A percentile compares a stretch with the other conserved stretches of the same genome.
phyloP scores from a whole-genome alignment of 2,329 filamentous ascomycete genomes.

The Calonectria pteridis region DNA sequence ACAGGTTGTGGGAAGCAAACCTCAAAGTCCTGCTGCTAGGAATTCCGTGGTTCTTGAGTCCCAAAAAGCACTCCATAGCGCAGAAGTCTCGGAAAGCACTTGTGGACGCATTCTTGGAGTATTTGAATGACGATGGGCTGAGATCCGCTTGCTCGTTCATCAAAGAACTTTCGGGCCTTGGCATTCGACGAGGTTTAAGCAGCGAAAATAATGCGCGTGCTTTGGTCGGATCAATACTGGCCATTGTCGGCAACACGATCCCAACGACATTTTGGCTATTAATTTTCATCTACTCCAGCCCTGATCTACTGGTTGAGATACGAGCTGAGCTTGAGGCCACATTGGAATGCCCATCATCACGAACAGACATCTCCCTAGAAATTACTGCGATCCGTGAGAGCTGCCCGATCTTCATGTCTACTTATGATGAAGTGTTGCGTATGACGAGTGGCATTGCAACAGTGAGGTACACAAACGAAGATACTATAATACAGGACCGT shows the following conservation, averaged over 20 bases:
- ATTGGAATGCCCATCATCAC: not conserved
- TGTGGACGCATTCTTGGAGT: conserved; percentile 29
- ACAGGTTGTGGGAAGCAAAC: conserved; percentile 35
- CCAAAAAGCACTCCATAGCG: conserved; percentile 22
- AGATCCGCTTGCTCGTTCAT: conserved; percentile 33
- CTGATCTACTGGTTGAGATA: conserved; percentile 17
- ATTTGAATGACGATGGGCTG: conserved; percentile 22
- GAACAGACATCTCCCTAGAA: not conserved
- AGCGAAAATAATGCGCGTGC: conserved; percentile 39
- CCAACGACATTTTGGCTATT: conserved; percentile 35
- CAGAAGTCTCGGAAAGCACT: conserved; percentile 28
- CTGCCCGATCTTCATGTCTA: conserved; percentile 33
- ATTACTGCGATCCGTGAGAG: conserved; percentile 25
- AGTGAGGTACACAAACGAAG: conserved; percentile 37
- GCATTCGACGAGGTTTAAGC: conserved; percentile 32
- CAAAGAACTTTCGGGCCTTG: conserved; percentile 25
- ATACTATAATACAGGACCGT: conserved; percentile 24
- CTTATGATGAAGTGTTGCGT: conserved; percentile 34
- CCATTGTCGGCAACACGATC: conserved; percentile 37
- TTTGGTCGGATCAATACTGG: conserved; percentile 33
- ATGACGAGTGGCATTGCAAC: conserved; percentile 38
- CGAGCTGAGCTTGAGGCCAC: conserved; percentile 26
- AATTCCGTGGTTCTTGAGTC: conserved; percentile 35
- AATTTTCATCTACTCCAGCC: conserved; percentile 28
- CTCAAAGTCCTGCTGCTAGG: conserved; percentile 32